A percentile compares a stretch with the other conserved stretches of the same genome.
These are phyloP conservation scores for Exophiala sp. DNA, from an alignment of 2,329 filamentous ascomycete species.

Conservation along the genomic window DNA sequence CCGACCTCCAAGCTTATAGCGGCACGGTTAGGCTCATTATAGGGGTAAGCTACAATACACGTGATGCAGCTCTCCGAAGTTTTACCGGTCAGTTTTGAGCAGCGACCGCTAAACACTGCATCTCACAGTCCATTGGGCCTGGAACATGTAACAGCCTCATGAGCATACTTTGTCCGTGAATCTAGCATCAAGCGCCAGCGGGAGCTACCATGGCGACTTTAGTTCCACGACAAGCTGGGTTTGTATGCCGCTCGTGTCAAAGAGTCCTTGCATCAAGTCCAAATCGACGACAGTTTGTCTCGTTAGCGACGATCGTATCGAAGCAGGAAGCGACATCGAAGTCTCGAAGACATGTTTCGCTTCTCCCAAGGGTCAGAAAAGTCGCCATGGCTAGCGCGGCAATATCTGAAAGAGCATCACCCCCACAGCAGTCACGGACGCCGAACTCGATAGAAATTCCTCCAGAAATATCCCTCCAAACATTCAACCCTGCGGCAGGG, in stretches of 20 bases:
- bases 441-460: neutral
- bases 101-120: neutral
- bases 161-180: neutral
- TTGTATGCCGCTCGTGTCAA: constrained; percentile 22
- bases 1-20: too few relatives aligned
- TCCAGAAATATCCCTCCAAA: constrained; percentile 1
- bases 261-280: constrained; percentile 6
- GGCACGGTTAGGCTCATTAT: too few relatives aligned
- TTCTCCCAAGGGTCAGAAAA: neutral
- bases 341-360: constrained; percentile 4
- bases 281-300: constrained; percentile 11
- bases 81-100: too few relatives aligned
- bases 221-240: constrained; percentile 16
- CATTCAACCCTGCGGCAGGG: constrained; percentile 6
- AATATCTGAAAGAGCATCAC: neutral
- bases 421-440: neutral
- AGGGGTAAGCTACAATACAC: too few relatives aligned
- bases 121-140: too few relatives aligned
- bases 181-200: neutral
- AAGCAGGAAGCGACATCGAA: constrained; percentile 6
- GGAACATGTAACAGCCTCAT: neutral
- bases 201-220: constrained; percentile 13
- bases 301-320: constrained; percentile 6
- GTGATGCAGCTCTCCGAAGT: too few relatives aligned
- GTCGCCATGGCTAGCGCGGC: neutral